Evolutionary conservation across 225 moss, liverwort and hornwort genomes (phyloP).

Genomic region (Polytrichum formosum): DNA sequence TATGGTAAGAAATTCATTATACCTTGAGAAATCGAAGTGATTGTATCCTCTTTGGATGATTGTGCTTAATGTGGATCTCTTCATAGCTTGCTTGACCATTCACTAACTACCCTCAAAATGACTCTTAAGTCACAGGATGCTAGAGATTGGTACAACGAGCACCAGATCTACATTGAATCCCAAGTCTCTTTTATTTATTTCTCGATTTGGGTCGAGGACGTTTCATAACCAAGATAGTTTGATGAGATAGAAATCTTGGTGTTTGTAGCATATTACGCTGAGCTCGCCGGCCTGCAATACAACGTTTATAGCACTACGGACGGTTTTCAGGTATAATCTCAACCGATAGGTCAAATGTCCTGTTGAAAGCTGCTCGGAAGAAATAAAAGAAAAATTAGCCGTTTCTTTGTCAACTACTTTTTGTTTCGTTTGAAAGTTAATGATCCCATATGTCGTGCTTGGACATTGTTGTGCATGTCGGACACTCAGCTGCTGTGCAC

Average conservation of each 20-base stretch:
- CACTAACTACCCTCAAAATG: too few relatives aligned
- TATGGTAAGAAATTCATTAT: constrained; percentile 31
- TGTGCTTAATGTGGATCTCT: too few relatives aligned
- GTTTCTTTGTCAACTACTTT: not conserved
- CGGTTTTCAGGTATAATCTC: constrained; percentile 22
- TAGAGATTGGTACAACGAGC: not conserved
- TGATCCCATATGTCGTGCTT: constrained; percentile 1
- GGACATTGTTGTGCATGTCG: constrained; percentile 9
- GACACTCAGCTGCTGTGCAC: constrained; percentile 4
- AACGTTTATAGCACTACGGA: constrained; percentile 13
- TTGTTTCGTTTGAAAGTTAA: not conserved
- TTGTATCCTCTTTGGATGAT: too few relatives aligned
- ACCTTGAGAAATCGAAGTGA: too few relatives aligned
- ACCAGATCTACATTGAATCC: not conserved
- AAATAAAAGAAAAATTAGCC: too few relatives aligned
- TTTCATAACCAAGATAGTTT: not conserved
- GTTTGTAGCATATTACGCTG: constrained; percentile 30
- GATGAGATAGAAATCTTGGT: constrained; percentile 6
- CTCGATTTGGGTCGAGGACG: too few relatives aligned
- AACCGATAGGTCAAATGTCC: not conserved
- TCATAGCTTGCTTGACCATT: too few relatives aligned
- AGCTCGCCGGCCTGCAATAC: constrained; percentile 18
- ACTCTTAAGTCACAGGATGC: not conserved
- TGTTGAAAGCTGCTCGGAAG: not conserved
- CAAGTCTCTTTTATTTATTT: too few relatives aligned